These are phyloP conservation scores for Chrysosporium queenslandicum DNA, from an alignment of 2,329 filamentous ascomycete species.

Conservation along the genomic window DNA sequence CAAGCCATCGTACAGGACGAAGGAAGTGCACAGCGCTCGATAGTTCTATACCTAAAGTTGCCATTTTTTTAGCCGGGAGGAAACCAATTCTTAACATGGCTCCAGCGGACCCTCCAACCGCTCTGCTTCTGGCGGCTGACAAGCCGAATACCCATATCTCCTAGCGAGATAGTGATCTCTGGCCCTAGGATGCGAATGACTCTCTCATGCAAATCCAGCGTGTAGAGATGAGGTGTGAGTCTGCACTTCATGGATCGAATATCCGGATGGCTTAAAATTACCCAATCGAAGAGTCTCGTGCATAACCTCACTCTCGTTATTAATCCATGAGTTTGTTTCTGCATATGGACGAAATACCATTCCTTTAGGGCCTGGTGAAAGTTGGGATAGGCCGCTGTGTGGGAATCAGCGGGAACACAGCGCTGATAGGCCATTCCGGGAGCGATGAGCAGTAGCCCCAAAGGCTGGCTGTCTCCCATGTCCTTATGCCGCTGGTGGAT, in stretches of 20 bases:
- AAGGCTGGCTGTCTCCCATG: constrained; percentile 18
- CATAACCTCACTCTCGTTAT: constrained; percentile 7
- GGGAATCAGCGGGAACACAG: too few species aligned
- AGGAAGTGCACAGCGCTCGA: background rate
- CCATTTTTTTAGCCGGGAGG: background rate
- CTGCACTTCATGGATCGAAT: background rate
- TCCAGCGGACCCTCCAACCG: background rate
- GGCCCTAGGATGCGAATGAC: background rate
- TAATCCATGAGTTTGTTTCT: constrained; percentile 22
- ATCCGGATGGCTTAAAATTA: background rate
- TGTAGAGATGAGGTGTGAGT: constrained; percentile 4
- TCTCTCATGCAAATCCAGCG: background rate
- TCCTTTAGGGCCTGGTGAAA: constrained; percentile 15
- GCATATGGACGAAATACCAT: constrained; percentile 22
- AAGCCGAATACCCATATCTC: background rate
- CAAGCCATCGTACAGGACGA: background rate
- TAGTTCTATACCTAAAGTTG: background rate
- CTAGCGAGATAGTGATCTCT: background rate
- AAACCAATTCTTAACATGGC: background rate
- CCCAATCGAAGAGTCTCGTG: background rate
- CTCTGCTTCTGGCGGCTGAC: background rate
- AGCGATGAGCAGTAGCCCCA: constrained; percentile 19
- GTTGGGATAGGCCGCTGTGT: too few species aligned
- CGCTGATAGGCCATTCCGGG: constrained; percentile 10
- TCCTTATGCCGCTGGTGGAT: constrained; percentile 15